Evolutionary conservation across 495 filamentous ascomycete genomes (phyloP).

Genomic region (Bombardia bombarda): DNA sequence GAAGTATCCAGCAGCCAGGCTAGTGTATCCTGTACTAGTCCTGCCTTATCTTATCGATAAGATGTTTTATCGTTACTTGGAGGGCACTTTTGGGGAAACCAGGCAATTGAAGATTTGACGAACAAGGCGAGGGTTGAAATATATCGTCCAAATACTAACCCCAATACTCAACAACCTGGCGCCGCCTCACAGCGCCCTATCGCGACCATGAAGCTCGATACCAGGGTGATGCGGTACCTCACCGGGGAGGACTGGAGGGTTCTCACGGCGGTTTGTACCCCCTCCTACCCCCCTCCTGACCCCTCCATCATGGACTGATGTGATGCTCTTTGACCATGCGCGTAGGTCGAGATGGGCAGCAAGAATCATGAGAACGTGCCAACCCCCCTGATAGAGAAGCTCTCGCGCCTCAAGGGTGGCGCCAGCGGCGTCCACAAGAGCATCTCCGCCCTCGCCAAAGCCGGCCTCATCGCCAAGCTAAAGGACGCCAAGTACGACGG

Average conservation of each 20-base stretch:
- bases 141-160: no score
- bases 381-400: slow-evolving; percentile 74
- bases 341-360: slow-evolving; percentile 81
- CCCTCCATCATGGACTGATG: slow-evolving; percentile 10
- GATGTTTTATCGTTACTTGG: background rate
- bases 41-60: slow-evolving; percentile 9
- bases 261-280: slow-evolving; percentile 68
- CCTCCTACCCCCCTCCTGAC: slow-evolving; percentile 15
- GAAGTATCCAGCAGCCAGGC: no score
- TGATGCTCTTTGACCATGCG: no score
- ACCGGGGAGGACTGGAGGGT: slow-evolving; percentile 90
- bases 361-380: slow-evolving; percentile 97
- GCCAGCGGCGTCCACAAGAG: slow-evolving; percentile 70
- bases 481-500: slow-evolving; percentile 98
- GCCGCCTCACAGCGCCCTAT: no score
- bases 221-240: slow-evolving; percentile 84
- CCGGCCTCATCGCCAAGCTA: slow-evolving; percentile 80
- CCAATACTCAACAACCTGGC: no score
- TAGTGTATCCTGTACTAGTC: no score
- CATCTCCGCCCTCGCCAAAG: slow-evolving; percentile 87
- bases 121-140: no score
- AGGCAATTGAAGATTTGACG: no score
- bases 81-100: background rate
- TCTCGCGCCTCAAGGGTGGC: slow-evolving; percentile 73
- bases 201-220: slow-evolving; percentile 81